Conservation (phyloP, 306 rosid genomes). For the Alnus rubra region DNA sequence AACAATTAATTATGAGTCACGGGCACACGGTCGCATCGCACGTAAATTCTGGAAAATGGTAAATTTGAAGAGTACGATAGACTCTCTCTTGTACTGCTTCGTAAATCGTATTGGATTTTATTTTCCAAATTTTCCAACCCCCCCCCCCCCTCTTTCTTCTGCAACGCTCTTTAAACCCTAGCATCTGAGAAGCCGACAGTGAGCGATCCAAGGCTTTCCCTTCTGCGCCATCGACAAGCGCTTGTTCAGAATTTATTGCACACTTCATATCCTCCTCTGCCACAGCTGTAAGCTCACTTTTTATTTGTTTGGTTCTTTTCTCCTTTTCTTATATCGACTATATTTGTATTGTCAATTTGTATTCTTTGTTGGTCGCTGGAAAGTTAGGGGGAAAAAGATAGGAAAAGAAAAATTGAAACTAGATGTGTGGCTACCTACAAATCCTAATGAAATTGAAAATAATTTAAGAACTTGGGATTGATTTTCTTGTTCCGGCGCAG, state of each 20-base stretch:
- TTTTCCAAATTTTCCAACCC: not conserved
- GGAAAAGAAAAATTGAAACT: not conserved
- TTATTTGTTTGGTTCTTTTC: not conserved
- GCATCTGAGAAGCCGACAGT: not conserved
- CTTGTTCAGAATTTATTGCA: not conserved
- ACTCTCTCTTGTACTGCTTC: not conserved
- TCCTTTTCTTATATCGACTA: not conserved
- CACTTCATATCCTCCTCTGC: not conserved
- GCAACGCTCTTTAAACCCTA: constrained; percentile 49
- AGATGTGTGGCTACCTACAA: not conserved
- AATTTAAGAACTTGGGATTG: not conserved
- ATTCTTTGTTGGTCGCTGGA: not conserved
- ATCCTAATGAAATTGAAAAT: not conserved
- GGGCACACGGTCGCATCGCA: not conserved
- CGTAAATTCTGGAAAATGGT: not conserved
- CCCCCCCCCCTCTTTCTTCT: not conserved
- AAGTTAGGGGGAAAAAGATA: not conserved
- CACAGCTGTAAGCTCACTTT: not conserved
- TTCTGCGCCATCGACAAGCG: not conserved
- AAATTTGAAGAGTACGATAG: not conserved
- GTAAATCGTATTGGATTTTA: not conserved
- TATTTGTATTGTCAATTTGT: constrained; percentile 4
- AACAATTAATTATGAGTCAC: not conserved
- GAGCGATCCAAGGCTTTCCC: not conserved
- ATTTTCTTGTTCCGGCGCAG: not conserved